Percentiles rank a stretch among this genome's conserved stretches.
These are phyloP conservation scores for Fusarium sp. DNA, from an alignment of 2,329 filamentous ascomycete genomes.

Conservation along the genomic window DNA sequence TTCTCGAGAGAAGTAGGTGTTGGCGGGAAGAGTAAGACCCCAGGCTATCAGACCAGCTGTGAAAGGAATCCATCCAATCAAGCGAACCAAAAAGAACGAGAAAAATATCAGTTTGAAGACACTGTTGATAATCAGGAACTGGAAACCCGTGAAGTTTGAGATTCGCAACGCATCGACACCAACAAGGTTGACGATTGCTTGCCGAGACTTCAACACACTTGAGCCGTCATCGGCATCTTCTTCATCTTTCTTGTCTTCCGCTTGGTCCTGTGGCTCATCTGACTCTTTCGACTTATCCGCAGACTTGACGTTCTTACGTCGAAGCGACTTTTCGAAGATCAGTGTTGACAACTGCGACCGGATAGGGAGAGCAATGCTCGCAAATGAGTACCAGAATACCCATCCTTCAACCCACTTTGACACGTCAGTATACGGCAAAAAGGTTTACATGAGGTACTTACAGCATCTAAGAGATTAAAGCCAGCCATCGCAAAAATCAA, in stretches of 20 bases:
- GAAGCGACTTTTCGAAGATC: constrained; percentile 80
- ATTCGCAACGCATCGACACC: constrained; percentile 79
- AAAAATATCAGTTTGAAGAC: constrained; percentile 72
- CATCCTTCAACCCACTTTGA: constrained; percentile 68
- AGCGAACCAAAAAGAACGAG: constrained; percentile 70
- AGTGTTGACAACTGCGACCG: constrained; percentile 75
- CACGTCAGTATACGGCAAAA: not conserved
- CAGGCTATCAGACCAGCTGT: constrained; percentile 72
- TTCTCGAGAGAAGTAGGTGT: constrained; percentile 70
- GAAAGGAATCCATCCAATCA: constrained; percentile 78
- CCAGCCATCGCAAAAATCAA: constrained; percentile 73
- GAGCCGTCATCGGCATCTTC: constrained; percentile 54
- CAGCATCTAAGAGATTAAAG: constrained; percentile 63
- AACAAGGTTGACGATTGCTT: constrained; percentile 80
- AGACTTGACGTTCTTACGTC: constrained; percentile 79
- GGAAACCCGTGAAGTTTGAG: constrained; percentile 72
- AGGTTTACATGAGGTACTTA: constrained; percentile 21
- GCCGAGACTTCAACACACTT: constrained; percentile 58
- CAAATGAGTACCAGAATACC: constrained; percentile 73
- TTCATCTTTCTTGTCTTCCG: constrained; percentile 60
- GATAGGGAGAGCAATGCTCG: constrained; percentile 70
- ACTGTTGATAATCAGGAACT: constrained; percentile 71
- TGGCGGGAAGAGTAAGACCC: constrained; percentile 72
- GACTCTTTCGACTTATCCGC: constrained; percentile 57
- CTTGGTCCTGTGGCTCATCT: constrained; percentile 44